Evolutionary conservation across 352 stramenopile species (phyloP), one percentile per base, ranked within the genome.

Genomic region (Blastocystis sp.): DNA sequence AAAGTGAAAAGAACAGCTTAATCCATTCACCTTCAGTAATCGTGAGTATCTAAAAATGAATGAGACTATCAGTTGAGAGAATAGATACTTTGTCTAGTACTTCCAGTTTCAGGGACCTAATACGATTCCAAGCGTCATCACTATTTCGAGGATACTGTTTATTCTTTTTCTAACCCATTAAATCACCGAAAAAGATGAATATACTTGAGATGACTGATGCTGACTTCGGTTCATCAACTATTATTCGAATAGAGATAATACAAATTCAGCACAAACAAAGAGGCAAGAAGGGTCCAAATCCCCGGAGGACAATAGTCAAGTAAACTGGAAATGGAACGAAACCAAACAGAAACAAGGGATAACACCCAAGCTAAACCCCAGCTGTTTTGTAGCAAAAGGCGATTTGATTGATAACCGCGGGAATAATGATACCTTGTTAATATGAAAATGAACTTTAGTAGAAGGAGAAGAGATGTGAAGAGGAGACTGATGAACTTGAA

Each of bases 1-100:
- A 84, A 3, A 84, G 53, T 7, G 33, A 53, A 68, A 53, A 60
- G 35, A 84, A 84, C 13, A 64, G 17, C 17, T 68, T 56, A 1
- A 84, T 69, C 73, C 73, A 84, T 69, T 84, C 73, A 22, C 42
- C 30, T 33, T 84, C 53, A 27, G 30, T 66, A 19, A 84, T 42
- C 9, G 73, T 84, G 7, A 84, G 40, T 69, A 84, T 27, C 73
- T 84, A 84, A 1, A 66, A 64, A 27, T 42, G 15, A 42, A 84
- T 53, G 6, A 84, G 11, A 33, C 24, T 40, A 27, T 22, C 2
- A 13, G 5, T 2, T 15, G 7, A 15, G 68, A 42, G 24, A 51
- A 37, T 24, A 78, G 30, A 1, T 84, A 84, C 73, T 84, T 40
- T 84, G 30, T 84, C 73, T 1, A 84, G 48, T 19, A 64, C 35